These are phyloP conservation scores for Tetrapyrgos nigripes DNA, from an alignment of 1,284 basidiomycete genomes.

Conservation along the genomic window DNA sequence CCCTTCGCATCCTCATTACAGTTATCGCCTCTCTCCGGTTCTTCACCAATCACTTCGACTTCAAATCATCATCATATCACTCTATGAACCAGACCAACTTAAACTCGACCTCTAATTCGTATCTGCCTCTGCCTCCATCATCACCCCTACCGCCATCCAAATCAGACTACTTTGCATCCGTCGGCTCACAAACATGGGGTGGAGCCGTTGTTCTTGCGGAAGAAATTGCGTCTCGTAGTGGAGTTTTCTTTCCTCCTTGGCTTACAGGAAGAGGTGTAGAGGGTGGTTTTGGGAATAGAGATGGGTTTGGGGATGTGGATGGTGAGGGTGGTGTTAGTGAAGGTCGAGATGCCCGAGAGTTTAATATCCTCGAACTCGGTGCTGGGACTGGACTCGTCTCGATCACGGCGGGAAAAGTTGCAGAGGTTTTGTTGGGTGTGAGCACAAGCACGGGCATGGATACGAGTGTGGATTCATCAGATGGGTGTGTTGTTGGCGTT, in stretches of 20 bases:
- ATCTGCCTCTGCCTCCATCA: conserved; percentile 57
- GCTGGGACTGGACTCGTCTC: conserved; percentile 90
- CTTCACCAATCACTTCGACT: too few species aligned
- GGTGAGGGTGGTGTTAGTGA: not conserved
- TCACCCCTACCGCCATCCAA: conserved; percentile 74
- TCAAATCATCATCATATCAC: too few species aligned
- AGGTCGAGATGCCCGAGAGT: conserved; percentile 6
- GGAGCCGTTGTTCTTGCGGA: conserved; percentile 84
- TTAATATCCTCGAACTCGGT: conserved; percentile 82
- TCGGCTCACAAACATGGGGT: conserved; percentile 94
- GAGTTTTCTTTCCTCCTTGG: conserved; percentile 41
- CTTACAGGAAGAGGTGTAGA: too few species aligned
- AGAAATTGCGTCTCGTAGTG: conserved; percentile 69
- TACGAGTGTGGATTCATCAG: too few species aligned
- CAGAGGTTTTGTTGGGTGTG: conserved; percentile 34
- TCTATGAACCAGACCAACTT: conserved; percentile 42
- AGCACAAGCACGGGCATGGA: too few species aligned
- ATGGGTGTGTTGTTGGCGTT: conserved; percentile 4
- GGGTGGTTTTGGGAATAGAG: too few species aligned
- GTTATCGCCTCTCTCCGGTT: too few species aligned
- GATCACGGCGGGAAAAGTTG: conserved; percentile 62
- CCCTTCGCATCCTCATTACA: too few species aligned
- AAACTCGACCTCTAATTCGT: conserved; percentile 49
- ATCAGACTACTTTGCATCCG: conserved; percentile 61
- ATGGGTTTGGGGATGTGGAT: too few species aligned